These are phyloP conservation scores for Mortierella sp. DNA, from an alignment of 371 early-diverging fungal species.

Conservation along the genomic window DNA sequence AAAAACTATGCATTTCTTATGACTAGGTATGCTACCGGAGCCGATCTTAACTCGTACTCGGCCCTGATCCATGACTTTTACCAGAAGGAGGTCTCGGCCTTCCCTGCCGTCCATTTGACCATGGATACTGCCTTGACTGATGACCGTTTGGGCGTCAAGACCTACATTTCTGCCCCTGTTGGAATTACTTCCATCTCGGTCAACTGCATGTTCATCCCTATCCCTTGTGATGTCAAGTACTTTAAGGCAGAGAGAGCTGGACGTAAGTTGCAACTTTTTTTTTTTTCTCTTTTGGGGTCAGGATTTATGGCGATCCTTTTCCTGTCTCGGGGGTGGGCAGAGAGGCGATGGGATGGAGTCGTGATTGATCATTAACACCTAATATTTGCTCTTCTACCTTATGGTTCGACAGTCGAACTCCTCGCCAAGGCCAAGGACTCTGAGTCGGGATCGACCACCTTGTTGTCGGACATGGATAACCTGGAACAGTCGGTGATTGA, in stretches of 20 bases:
- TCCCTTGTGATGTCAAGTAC: constrained; percentile 90
- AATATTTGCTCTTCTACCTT: constrained; percentile 2
- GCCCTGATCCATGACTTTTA: constrained; percentile 91
- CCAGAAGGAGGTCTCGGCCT: constrained; percentile 81
- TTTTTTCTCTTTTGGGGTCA: constrained; percentile 7
- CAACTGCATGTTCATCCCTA: constrained; percentile 86
- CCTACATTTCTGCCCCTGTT: constrained; percentile 78
- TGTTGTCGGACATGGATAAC: constrained; percentile 90
- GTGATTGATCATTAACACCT: neutral
- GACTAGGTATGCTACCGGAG: constrained; percentile 78
- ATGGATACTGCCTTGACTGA: constrained; percentile 84
- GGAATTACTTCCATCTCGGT: constrained; percentile 74
- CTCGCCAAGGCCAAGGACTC: constrained; percentile 75
- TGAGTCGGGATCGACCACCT: constrained; percentile 63
- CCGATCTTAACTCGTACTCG: constrained; percentile 75
- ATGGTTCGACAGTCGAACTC: constrained; percentile 69
- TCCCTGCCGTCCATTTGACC: constrained; percentile 86
- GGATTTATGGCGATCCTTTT: too few relatives aligned
- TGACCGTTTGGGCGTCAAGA: constrained; percentile 79
- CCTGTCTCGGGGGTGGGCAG: constrained; percentile 3
- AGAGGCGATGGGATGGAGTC: too few relatives aligned
- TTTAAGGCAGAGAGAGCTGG: constrained; percentile 89
- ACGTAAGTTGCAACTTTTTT: constrained; percentile 64
- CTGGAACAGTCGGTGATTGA: constrained; percentile 82
- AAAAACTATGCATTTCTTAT: neutral